phyloP scores from a whole-genome alignment of 257 asterid genomes.

The Nemophila menziesii region DNA sequence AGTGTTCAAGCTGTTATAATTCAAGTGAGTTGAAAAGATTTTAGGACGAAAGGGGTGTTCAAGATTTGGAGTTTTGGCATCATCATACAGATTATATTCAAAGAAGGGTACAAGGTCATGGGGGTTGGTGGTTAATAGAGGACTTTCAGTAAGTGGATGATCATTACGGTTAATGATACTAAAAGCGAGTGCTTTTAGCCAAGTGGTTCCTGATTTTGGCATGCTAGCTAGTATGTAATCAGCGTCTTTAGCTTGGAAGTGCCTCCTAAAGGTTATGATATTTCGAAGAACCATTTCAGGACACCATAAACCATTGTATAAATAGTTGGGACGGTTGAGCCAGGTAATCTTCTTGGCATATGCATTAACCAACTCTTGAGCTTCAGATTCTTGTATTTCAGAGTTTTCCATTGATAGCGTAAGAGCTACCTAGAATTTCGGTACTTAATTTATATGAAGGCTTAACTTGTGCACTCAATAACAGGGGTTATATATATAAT shows the following conservation, averaged over 20 bases:
- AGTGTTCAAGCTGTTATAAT: neutral
- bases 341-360: neutral
- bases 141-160: constrained; percentile 3
- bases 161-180: constrained; percentile 13
- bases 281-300: constrained; percentile 4
- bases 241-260: constrained; percentile 7
- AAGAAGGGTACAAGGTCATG: constrained; percentile 5
- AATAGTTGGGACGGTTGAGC: constrained; percentile 4
- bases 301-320: constrained; percentile 11
- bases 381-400: no score
- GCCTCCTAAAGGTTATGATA: constrained; percentile 1
- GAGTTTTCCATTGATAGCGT: no score
- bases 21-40: constrained; percentile 6
- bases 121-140: constrained; percentile 10
- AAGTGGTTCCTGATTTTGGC: constrained; percentile 28
- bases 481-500: no score
- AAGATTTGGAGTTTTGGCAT: neutral
- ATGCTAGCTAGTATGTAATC: constrained; percentile 15
- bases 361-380: no score
- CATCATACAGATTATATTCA: constrained; percentile 3
- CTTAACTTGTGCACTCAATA: no score
- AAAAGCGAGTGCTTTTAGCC: constrained; percentile 23
- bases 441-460: no score
- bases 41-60: neutral
- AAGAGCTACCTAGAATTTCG: no score